Evolutionary conservation across 2,329 filamentous ascomycete species (phyloP), one percentile per base, ranked within the genome.

Genomic region (Penicillium sp.): DNA sequence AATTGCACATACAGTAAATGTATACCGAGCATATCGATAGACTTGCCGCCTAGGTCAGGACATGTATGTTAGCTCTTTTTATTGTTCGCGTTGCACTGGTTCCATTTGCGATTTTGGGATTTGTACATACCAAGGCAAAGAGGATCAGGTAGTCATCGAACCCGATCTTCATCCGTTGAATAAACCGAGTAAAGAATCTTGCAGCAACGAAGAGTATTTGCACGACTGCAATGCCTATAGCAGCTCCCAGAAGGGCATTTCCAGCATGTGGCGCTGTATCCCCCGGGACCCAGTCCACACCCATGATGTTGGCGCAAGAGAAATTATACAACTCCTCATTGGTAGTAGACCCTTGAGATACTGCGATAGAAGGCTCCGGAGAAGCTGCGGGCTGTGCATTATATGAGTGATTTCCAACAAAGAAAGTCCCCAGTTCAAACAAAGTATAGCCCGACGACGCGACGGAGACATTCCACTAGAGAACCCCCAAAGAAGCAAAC

Each of bases 111-210:
- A 27, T 27, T 27, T 34, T 34, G 34, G n/a, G 6, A n/a, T 16
- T 9, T 27, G 8, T 27, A 43, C 56, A 10, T 46, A 67, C 65
- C 58, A 66, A 40, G 11, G 65, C 63, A 43, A 63, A 34, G 14
- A 67, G 47, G 27, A 67, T 58, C 5, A 67, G 53, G 32, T 60
- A 67, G 44, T 67, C 65, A 49, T 67, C 65, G 6, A 59, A 13
- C 1, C 58, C 57, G 44, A 24, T 54, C 18, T 44, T 45, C n/a
- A 58, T 48, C 32, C 56, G 52, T 44, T 64, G 64, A 36, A 62
- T 46, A 34, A 54, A 58, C 10, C 64, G 60, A 16, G 62, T 64
- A 54, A 60, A 64, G 38, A 67, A 66, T 11, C 61, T 57, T 8
- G 59, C 59, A 4, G 43, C 54, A 10, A 66, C 63, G 13, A 64